A percentile compares a stretch with the other conserved stretches of the same genome.
phyloP scores from a whole-genome alignment of 176 grass and related monocot species.

The Zoysia japonica region DNA sequence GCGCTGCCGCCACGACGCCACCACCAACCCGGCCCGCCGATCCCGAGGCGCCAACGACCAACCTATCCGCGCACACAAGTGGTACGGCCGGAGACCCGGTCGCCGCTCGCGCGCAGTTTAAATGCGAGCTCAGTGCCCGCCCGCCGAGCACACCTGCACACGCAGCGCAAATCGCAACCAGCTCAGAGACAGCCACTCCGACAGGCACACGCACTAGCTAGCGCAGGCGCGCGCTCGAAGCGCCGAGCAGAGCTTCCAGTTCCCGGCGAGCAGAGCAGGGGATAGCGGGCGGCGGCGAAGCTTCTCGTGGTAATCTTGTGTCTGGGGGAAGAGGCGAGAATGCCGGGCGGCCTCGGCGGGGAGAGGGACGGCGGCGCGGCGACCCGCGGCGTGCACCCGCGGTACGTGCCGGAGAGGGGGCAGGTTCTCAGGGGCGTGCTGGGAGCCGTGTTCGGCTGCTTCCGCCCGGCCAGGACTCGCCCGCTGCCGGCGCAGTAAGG shows the following conservation, averaged over 20 bases:
- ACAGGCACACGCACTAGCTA: not conserved
- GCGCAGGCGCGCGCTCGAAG: not conserved
- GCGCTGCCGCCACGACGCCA: not conserved
- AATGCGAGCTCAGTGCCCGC: conserved; percentile 27
- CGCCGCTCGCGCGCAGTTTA: not conserved
- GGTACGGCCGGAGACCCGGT: conserved; percentile 26
- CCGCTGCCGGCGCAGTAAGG: conserved; percentile 42
- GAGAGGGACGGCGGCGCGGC: not conserved
- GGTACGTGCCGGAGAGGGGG: conserved; percentile 48
- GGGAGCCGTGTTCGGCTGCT: conserved; percentile 25
- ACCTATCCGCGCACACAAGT: not conserved
- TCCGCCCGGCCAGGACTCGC: conserved; percentile 32
- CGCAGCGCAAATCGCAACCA: not conserved
- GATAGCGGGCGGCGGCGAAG: too few relatives aligned
- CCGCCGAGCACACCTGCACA: not conserved
- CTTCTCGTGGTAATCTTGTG: too few relatives aligned
- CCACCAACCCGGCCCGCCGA: conserved; percentile 17
- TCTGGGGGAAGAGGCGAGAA: conserved; percentile 1
- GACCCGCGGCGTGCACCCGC: conserved; percentile 19
- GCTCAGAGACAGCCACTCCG: not conserved
- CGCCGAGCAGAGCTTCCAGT: too few relatives aligned
- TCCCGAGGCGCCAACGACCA: conserved; percentile 30
- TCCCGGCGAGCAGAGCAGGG: too few relatives aligned
- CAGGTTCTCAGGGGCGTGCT: conserved; percentile 40
- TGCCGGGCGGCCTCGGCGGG: not conserved